These are phyloP conservation scores for Suillus tomentosus DNA, from an alignment of 768 basidiomycete species.

Conservation along the genomic window DNA sequence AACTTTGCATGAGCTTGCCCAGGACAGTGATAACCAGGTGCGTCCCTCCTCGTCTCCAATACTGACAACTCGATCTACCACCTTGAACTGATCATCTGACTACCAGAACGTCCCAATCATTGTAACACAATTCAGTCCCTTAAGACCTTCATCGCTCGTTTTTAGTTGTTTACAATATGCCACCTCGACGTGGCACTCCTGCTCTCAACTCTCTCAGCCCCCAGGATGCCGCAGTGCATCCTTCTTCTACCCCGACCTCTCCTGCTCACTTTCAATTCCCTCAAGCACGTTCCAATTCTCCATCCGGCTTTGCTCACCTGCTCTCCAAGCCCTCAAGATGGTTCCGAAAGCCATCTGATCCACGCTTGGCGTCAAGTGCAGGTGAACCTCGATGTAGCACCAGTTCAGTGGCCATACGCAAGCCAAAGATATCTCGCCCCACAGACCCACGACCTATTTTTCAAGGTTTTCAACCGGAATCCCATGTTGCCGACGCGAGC, in stretches of 20 bases:
- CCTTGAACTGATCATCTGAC: not conserved
- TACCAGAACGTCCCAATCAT: not conserved
- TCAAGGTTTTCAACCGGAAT: constrained; percentile 43
- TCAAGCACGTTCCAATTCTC: constrained; percentile 59
- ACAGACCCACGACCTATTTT: constrained; percentile 81
- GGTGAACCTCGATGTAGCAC: constrained; percentile 52
- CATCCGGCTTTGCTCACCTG: constrained; percentile 63
- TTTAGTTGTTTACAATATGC: constrained; percentile 37
- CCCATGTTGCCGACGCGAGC: constrained; percentile 48
- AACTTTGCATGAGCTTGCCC: not conserved
- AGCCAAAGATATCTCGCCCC: constrained; percentile 82
- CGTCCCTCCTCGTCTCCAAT: not conserved
- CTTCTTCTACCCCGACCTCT: constrained; percentile 31
- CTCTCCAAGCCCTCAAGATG: constrained; percentile 70
- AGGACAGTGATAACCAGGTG: not conserved
- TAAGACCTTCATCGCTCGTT: constrained; percentile 19
- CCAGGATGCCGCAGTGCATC: constrained; percentile 28
- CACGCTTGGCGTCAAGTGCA: constrained; percentile 42
- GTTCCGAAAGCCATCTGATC: constrained; percentile 66
- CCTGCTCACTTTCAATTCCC: constrained; percentile 42
- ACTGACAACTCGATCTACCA: not conserved
- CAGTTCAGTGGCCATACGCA: constrained; percentile 45
- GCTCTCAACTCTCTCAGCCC: constrained; percentile 43
- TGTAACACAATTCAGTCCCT: constrained; percentile 8
- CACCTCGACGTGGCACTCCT: constrained; percentile 48